A percentile compares a stretch with the other conserved stretches of the same genome.
Evolutionary conservation across 805 yeast genomes (phyloP).

Genomic region (Ogataea paraovalis): DNA sequence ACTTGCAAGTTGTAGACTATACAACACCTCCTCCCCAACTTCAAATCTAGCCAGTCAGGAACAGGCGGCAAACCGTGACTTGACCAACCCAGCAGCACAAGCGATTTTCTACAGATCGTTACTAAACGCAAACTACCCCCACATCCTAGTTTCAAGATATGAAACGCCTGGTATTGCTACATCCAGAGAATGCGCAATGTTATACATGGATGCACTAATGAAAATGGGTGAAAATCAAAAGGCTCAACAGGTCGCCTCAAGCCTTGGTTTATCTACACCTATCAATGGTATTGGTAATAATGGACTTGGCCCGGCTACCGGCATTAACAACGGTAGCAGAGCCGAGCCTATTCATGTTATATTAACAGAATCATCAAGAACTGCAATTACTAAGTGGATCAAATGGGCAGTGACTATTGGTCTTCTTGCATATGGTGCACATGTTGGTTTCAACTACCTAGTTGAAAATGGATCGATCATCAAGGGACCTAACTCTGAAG

Average conservation of each 20-base stretch:
- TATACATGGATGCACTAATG: constrained; percentile 78
- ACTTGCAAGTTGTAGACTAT: not conserved
- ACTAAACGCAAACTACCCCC: constrained; percentile 84
- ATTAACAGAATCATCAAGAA: constrained; percentile 77
- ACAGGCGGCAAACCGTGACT: constrained; percentile 77
- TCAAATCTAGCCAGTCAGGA: constrained; percentile 59
- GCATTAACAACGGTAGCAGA: constrained; percentile 49
- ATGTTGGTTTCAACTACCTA: constrained; percentile 71
- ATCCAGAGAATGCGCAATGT: constrained; percentile 70
- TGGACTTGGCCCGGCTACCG: constrained; percentile 7
- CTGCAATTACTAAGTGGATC: constrained; percentile 79
- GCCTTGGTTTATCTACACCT: constrained; percentile 33
- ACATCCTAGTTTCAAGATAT: constrained; percentile 87
- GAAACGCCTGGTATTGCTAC: constrained; percentile 93
- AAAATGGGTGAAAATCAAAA: constrained; percentile 73
- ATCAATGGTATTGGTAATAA: constrained; percentile 15
- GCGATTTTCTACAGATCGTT: constrained; percentile 78
- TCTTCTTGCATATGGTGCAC: constrained; percentile 73
- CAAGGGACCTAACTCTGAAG: constrained; percentile 22
- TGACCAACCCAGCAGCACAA: constrained; percentile 67
- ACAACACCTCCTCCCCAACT: constrained; percentile 12
- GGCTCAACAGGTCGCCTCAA: constrained; percentile 62
- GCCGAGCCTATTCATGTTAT: constrained; percentile 92
- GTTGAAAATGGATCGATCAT: constrained; percentile 75
- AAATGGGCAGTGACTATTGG: constrained; percentile 86